Evolutionary conservation across 257 asterid species (phyloP).

Genomic region (Salvia rosmarinus): DNA sequence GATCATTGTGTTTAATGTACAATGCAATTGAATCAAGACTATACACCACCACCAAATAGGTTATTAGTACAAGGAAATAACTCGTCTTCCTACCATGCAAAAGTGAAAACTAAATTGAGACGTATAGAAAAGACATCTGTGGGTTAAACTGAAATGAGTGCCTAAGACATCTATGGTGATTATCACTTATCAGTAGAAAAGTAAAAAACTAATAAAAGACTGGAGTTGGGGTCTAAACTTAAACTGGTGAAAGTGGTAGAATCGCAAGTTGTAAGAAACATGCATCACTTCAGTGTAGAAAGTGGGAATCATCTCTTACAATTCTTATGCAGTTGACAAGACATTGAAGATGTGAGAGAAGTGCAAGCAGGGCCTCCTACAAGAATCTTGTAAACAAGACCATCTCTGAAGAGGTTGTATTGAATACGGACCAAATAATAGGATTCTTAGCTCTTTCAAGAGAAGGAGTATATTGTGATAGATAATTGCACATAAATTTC

Average conservation of each 20-base stretch:
- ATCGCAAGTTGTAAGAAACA: neutral
- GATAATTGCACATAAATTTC: neutral
- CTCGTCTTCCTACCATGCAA: constrained; percentile 9
- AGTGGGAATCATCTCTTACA: neutral
- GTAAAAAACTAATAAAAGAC: neutral
- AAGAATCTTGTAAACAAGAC: neutral
- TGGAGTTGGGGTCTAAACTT: neutral
- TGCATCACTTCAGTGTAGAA: neutral
- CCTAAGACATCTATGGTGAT: neutral
- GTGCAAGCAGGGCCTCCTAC: neutral
- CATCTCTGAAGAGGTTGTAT: neutral
- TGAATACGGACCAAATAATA: neutral
- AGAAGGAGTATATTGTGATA: neutral
- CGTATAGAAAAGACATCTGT: neutral
- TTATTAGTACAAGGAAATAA: neutral
- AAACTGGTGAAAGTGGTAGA: neutral
- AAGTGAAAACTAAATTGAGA: neutral
- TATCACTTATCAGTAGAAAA: no score
- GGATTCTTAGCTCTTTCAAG: neutral
- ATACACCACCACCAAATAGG: no score
- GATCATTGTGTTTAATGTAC: neutral
- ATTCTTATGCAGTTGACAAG: neutral
- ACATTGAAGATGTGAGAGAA: neutral
- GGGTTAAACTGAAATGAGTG: neutral
- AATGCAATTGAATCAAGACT: neutral